A percentile compares a stretch with the other conserved stretches of the same genome.
Evolutionary conservation across 2,329 filamentous ascomycete species (phyloP).

Genomic region (Sarocladium brachiariae): DNA sequence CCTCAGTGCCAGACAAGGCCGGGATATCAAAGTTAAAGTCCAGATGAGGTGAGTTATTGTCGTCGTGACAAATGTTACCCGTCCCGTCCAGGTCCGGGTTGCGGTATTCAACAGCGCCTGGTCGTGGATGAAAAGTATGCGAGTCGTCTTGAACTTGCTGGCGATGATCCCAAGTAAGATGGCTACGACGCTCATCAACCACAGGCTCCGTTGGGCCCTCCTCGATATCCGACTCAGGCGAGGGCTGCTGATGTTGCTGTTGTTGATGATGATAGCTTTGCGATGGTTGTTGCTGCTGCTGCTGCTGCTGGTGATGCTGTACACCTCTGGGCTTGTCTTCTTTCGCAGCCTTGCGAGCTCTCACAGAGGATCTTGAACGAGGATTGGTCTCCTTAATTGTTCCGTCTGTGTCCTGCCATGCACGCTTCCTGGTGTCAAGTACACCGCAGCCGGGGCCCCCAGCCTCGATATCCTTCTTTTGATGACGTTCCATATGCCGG

Average conservation of each 20-base stretch:
- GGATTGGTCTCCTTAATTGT: conserved; percentile 41
- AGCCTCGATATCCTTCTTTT: conserved; percentile 48
- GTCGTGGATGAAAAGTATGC: background rate
- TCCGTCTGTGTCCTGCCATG: conserved; percentile 48
- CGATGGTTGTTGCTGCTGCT: background rate
- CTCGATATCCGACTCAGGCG: background rate
- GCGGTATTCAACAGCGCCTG: background rate
- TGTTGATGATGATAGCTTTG: background rate
- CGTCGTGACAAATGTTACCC: background rate
- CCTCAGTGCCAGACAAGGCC: background rate
- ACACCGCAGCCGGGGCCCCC: conserved; percentile 42
- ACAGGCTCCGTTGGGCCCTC: background rate
- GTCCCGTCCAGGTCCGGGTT: background rate
- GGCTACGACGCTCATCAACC: background rate
- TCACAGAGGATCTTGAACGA: background rate
- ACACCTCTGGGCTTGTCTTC: background rate
- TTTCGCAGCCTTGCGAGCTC: background rate
- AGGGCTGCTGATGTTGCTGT: background rate
- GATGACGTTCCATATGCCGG: conserved; percentile 48
- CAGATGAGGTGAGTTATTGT: background rate
- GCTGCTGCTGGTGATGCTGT: background rate
- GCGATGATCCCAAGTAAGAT: background rate
- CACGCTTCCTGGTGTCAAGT: conserved; percentile 47
- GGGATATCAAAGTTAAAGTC: background rate
- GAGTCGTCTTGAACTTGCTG: background rate